Evolutionary conservation across 1,284 basidiomycete species (phyloP).

Genomic region (Rhodotorula sp.): DNA sequence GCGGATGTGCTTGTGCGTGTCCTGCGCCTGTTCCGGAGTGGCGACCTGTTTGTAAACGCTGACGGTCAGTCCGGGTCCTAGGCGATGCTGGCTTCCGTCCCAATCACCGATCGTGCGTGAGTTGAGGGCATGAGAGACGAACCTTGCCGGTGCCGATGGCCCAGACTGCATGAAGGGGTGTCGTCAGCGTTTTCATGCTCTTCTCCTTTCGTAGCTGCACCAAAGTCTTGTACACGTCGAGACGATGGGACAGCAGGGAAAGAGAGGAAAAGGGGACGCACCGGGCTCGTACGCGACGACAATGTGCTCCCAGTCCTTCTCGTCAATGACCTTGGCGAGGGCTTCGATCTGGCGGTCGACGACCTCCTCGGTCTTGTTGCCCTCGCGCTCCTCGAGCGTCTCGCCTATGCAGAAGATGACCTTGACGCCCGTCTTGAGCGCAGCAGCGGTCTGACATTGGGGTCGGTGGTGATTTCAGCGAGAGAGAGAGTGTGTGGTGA

Average conservation of each 20-base stretch:
- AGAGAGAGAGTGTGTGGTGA: too few relatives aligned
- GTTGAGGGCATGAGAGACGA: background rate
- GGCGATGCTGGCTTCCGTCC: too few relatives aligned
- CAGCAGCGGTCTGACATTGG: constrained; percentile 48
- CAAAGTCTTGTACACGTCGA: too few relatives aligned
- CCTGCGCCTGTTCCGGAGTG: constrained; percentile 76
- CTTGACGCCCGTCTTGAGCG: constrained; percentile 69
- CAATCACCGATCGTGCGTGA: too few relatives aligned
- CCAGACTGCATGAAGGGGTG: constrained; percentile 64
- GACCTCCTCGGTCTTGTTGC: constrained; percentile 71
- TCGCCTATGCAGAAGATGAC: constrained; percentile 98
- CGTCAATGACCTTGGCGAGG: constrained; percentile 62
- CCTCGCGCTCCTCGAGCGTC: constrained; percentile 84
- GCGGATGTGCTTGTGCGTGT: constrained; percentile 83
- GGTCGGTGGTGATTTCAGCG: background rate
- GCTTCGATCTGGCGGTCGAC: constrained; percentile 80
- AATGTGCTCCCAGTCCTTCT: constrained; percentile 81
- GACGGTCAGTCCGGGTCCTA: too few relatives aligned
- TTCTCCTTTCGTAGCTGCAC: too few relatives aligned
- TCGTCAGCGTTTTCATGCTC: too few relatives aligned
- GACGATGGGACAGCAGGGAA: too few relatives aligned
- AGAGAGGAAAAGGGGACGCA: constrained; percentile 3
- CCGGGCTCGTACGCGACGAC: constrained; percentile 73
- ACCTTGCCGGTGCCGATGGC: constrained; percentile 68
- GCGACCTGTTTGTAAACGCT: constrained; percentile 60